Percentiles rank a stretch among this genome's conserved stretches.
Evolutionary conservation across 208 protist genomes (phyloP).

Genomic region (Wallacemonas rigidus): DNA sequence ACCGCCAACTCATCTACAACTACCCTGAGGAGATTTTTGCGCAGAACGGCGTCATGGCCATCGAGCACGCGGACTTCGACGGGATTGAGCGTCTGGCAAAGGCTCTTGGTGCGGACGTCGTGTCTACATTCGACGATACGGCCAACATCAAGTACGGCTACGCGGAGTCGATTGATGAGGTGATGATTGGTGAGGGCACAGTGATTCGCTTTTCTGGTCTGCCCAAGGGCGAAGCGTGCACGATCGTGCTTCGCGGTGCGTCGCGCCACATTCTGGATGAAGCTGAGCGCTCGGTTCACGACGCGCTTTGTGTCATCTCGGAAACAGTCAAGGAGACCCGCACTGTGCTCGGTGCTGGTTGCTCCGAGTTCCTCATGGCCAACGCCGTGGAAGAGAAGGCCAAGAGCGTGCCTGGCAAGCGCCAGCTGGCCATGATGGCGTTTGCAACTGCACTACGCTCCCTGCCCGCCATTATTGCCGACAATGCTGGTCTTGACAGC

Average conservation of each 20-base stretch:
- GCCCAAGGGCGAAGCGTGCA: slow-evolving; percentile 96
- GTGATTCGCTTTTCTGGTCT: slow-evolving; percentile 98
- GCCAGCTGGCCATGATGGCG: slow-evolving; percentile 93
- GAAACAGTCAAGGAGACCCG: slow-evolving; percentile 95
- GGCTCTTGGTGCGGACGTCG: slow-evolving; percentile 98
- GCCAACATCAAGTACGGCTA: slow-evolving; percentile 96
- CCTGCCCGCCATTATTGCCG: slow-evolving; percentile 97
- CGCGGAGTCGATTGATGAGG: slow-evolving; percentile 97
- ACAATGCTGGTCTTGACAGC: slow-evolving; percentile 98
- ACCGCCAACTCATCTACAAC: slow-evolving; percentile 99
- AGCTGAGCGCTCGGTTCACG: slow-evolving; percentile 99
- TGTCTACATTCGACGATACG: slow-evolving; percentile 99
- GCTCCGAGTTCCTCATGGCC: slow-evolving; percentile 98
- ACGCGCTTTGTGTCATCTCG: slow-evolving; percentile 99
- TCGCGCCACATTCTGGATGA: slow-evolving; percentile 99
- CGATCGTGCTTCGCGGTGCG: slow-evolving; percentile 99
- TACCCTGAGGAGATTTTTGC: slow-evolving; percentile 99
- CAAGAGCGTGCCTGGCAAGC: slow-evolving; percentile 77
- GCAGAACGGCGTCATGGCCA: slow-evolving; percentile 96
- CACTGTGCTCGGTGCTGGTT: slow-evolving; percentile 97
- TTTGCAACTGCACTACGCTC: slow-evolving; percentile 97
- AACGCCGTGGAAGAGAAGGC: slow-evolving; percentile 97
- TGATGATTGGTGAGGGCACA: slow-evolving; percentile 98
- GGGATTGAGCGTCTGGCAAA: slow-evolving; percentile 96
- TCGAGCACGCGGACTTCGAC: slow-evolving; percentile 99